These are phyloP conservation scores for Ganoderma multipileum DNA, from an alignment of 1,284 basidiomycete species.

Conservation along the genomic window DNA sequence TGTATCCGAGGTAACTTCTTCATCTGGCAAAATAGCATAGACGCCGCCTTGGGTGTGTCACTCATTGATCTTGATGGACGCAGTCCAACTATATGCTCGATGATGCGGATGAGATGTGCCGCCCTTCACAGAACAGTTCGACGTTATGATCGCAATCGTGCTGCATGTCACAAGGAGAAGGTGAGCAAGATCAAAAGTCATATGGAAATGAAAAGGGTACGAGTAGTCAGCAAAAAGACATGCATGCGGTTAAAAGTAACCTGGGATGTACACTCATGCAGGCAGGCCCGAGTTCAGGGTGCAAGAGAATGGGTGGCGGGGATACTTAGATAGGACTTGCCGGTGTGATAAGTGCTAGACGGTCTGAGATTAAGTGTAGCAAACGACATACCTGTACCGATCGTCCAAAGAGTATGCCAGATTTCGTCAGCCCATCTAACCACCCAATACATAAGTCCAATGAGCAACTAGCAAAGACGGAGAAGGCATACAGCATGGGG, in stretches of 20 bases:
- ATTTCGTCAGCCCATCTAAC: too few relatives aligned
- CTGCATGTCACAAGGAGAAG: slow-evolving; percentile 45
- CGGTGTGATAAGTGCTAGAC: slow-evolving; percentile 80
- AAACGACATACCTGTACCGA: too few relatives aligned
- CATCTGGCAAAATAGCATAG: slow-evolving; percentile 69
- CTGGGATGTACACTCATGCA: slow-evolving; percentile 66
- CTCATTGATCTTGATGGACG: slow-evolving; percentile 64
- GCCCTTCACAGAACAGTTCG: slow-evolving; percentile 85
- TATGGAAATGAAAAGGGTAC: slow-evolving; percentile 2
- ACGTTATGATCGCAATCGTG: slow-evolving; percentile 93
- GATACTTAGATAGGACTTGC: slow-evolving; percentile 90
- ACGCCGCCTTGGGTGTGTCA: slow-evolving; percentile 79
- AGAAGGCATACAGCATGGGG: too few relatives aligned
- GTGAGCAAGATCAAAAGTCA: not conserved
- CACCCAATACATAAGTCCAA: too few relatives aligned
- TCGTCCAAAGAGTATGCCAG: too few relatives aligned
- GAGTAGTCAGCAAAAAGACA: not conserved
- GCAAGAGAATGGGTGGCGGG: slow-evolving; percentile 79
- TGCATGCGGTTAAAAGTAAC: slow-evolving; percentile 11
- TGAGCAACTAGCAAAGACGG: too few relatives aligned
- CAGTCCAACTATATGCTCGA: slow-evolving; percentile 78
- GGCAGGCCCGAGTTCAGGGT: slow-evolving; percentile 85
- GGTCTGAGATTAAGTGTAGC: too few relatives aligned
- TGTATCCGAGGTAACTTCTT: slow-evolving; percentile 45
- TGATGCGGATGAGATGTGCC: slow-evolving; percentile 89